Evolutionary conservation across 2,329 filamentous ascomycete genomes (phyloP).

Genomic region (Pezicula radicicola): DNA sequence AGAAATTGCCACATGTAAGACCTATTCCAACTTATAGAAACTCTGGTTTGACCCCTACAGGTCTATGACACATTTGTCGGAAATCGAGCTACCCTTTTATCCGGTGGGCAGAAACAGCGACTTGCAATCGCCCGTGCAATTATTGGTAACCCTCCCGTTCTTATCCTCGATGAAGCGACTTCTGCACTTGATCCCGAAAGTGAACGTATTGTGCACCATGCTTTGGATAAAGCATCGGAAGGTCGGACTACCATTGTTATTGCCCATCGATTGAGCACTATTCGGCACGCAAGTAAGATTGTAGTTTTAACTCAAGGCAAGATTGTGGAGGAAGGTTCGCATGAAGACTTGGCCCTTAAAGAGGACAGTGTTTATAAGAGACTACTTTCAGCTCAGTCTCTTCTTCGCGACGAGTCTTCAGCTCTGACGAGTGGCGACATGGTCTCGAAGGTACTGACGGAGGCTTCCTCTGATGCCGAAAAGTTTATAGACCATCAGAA

Average conservation of each 20-base stretch:
- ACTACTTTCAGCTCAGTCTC: no score
- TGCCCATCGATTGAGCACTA: conserved; percentile 90
- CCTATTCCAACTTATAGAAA: not conserved
- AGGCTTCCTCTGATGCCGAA: no score
- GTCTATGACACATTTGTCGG: conserved; percentile 95
- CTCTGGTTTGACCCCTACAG: conserved; percentile 64
- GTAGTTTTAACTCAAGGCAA: conserved; percentile 82
- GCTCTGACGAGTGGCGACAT: no score
- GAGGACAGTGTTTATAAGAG: conserved; percentile 56
- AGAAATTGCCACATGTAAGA: not conserved
- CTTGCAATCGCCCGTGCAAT: conserved; percentile 91
- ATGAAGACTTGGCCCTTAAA: conserved; percentile 69
- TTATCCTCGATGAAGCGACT: conserved; percentile 93
- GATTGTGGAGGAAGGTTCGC: conserved; percentile 91
- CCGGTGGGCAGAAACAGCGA: conserved; percentile 94
- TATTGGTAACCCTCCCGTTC: conserved; percentile 88
- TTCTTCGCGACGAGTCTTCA: no score
- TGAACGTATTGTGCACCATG: conserved; percentile 90
- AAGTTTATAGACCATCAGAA: no score
- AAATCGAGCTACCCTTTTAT: conserved; percentile 86
- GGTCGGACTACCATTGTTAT: conserved; percentile 95
- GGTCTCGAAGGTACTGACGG: no score
- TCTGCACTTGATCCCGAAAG: conserved; percentile 92
- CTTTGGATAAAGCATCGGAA: conserved; percentile 78
- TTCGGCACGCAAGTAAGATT: conserved; percentile 92